Conservation (phyloP, 2,329 filamentous ascomycete genomes). For the Gyromitra esculenta region DNA sequence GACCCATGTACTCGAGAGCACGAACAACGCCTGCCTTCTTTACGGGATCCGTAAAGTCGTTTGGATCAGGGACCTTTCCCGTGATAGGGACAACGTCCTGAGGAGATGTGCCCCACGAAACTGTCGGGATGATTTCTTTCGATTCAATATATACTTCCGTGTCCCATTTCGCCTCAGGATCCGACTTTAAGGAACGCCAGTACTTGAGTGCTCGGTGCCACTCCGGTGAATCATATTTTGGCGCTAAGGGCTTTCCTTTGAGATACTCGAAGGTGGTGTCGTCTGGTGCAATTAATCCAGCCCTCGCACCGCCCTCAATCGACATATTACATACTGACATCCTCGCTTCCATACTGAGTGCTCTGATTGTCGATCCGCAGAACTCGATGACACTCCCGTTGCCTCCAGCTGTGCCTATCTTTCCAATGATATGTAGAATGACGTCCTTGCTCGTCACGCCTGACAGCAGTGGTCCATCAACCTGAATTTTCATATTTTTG, state of each 20-base stretch:
- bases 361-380: slow-evolving; percentile 90
- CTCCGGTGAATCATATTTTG: slow-evolving; percentile 81
- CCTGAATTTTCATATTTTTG: slow-evolving; percentile 98
- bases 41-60: slow-evolving; percentile 80
- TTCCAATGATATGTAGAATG: slow-evolving; percentile 88
- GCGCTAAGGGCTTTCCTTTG: slow-evolving; percentile 87
- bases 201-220: slow-evolving; percentile 90
- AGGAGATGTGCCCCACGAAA: slow-evolving; percentile 96
- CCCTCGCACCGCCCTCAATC: slow-evolving; percentile 93
- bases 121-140: slow-evolving; percentile 90
- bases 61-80: slow-evolving; percentile 86
- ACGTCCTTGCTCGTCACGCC: slow-evolving; percentile 98
- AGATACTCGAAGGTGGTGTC: slow-evolving; percentile 95
- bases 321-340: slow-evolving; percentile 99
- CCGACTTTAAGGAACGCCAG: slow-evolving; percentile 86
- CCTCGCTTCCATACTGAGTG: slow-evolving; percentile 91
- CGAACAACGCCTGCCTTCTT: slow-evolving; percentile 83
- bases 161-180: slow-evolving; percentile 89
- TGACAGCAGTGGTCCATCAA: slow-evolving; percentile 86
- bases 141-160: slow-evolving; percentile 87
- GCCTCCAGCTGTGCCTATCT: slow-evolving; percentile 93
- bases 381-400: slow-evolving; percentile 97
- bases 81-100: slow-evolving; percentile 97
- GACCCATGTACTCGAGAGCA: slow-evolving; percentile 95
- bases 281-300: slow-evolving; percentile 96